Conservation (phyloP, 495 filamentous ascomycete species). For the Xylaria flabelliformis region DNA sequence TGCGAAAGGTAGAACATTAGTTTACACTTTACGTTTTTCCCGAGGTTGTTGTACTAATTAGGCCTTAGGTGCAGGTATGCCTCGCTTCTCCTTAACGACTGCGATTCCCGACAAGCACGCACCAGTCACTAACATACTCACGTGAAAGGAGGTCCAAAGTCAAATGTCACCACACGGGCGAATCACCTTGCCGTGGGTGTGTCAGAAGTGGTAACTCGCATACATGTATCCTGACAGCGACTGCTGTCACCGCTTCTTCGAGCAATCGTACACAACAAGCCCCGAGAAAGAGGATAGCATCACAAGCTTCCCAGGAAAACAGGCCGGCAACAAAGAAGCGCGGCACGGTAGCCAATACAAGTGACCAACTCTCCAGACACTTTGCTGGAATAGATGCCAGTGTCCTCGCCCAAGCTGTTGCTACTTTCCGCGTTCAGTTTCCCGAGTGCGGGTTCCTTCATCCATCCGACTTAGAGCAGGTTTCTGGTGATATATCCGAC, state of each 20-base stretch:
- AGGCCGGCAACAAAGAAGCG: conserved; percentile 2
- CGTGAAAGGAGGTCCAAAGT: conserved; percentile 20
- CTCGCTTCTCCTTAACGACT: not conserved
- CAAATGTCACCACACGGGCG: conserved; percentile 21
- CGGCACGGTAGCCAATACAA: not conserved
- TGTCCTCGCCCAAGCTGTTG: conserved; percentile 16
- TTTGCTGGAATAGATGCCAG: conserved; percentile 12
- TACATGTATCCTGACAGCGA: conserved; percentile 16
- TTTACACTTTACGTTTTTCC: not conserved
- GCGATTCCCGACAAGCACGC: not conserved
- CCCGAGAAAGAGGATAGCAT: conserved; percentile 5
- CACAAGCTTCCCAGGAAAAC: not conserved
- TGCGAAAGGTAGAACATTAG: conserved; percentile 18
- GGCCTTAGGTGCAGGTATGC: conserved; percentile 20
- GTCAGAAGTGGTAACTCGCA: conserved; percentile 11
- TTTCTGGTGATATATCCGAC: conserved; percentile 13
- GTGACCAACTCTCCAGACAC: conserved; percentile 16
- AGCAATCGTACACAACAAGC: not conserved
- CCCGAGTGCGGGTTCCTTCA: conserved; percentile 25
- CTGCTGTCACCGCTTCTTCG: not conserved
- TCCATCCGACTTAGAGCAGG: conserved; percentile 11
- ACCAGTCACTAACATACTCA: not conserved
- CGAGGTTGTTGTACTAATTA: conserved; percentile 14
- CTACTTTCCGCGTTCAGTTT: conserved; percentile 20
- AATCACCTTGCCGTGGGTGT: conserved; percentile 23